These are phyloP conservation scores for Pythium pyrilobum DNA, from an alignment of 352 stramenopile genomes.

Conservation along the genomic window DNA sequence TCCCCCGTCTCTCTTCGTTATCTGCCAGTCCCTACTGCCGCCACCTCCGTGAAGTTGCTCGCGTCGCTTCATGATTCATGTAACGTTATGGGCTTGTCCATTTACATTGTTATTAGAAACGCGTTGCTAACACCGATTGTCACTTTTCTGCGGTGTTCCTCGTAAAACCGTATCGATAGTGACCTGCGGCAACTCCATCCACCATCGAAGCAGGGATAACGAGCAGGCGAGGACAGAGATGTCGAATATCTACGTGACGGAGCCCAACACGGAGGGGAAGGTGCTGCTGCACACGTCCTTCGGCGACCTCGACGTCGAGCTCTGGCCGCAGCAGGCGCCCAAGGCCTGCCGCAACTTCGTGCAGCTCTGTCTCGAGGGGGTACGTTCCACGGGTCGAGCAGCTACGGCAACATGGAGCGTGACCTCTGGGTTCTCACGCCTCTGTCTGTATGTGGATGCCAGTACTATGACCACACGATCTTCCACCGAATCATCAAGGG, in stretches of 20 bases:
- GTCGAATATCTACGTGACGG: slow-evolving; percentile 96
- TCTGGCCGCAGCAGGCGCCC: slow-evolving; percentile 96
- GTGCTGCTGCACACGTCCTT: slow-evolving; percentile 96
- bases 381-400: slow-evolving; percentile 17
- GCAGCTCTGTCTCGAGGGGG: slow-evolving; percentile 86
- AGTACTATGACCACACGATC: slow-evolving; percentile 94
- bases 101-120: slow-evolving; percentile 7
- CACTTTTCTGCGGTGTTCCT: background rate
- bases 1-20: background rate
- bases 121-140: slow-evolving; percentile 1
- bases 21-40: background rate
- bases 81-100: too few relatives aligned
- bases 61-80: too few relatives aligned
- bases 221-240: slow-evolving; percentile 62
- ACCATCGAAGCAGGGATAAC: too few relatives aligned
- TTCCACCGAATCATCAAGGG: slow-evolving; percentile 94
- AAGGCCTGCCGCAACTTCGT: slow-evolving; percentile 92
- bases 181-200: too few relatives aligned
- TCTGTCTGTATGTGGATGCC: background rate
- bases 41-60: background rate
- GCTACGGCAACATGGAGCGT: too few relatives aligned
- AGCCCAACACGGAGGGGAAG: slow-evolving; percentile 94
- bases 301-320: slow-evolving; percentile 96
- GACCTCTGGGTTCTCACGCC: too few relatives aligned
- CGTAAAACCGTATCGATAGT: background rate